phyloP scores from a whole-genome alignment of 805 yeast species.

The Metschnikowia corniflorae region DNA sequence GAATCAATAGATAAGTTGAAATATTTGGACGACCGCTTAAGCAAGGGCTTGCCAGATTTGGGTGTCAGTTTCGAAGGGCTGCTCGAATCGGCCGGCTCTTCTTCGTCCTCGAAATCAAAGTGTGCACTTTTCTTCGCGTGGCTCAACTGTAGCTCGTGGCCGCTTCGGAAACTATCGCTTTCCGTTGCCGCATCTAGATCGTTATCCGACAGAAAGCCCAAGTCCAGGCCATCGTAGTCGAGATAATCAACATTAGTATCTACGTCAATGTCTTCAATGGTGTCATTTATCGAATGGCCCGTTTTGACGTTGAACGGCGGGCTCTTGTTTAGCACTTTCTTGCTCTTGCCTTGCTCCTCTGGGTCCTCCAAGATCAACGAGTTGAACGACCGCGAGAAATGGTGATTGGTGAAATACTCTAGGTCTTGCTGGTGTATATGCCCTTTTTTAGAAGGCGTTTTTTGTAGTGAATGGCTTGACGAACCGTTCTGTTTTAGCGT shows the following conservation, averaged over 20 bases:
- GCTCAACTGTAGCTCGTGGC: too few relatives aligned
- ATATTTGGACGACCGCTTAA: conserved; percentile 41
- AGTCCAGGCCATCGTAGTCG: conserved; percentile 17
- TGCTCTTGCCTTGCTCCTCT: conserved; percentile 20
- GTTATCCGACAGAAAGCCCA: conserved; percentile 11
- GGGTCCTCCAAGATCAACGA: conserved; percentile 39
- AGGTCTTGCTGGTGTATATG: conserved; percentile 15
- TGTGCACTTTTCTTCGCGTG: background rate
- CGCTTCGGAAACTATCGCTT: conserved; percentile 1
- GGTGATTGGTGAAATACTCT: conserved; percentile 38
- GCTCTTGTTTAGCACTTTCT: conserved; percentile 33
- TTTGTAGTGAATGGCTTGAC: background rate
- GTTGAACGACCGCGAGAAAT: conserved; percentile 41
- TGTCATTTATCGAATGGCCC: conserved; percentile 21
- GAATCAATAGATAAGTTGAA: conserved; percentile 39
- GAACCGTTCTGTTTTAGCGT: background rate
- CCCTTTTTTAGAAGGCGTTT: conserved; percentile 5
- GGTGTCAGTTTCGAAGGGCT: background rate
- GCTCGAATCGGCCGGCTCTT: background rate
- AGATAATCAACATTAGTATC: conserved; percentile 12
- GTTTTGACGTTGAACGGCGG: conserved; percentile 41
- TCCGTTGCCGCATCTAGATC: conserved; percentile 14
- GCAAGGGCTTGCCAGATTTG: conserved; percentile 15
- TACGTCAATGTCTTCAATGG: conserved; percentile 5
- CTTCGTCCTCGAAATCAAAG: background rate